Evolutionary conservation across 129 eudicot species (phyloP).

Genomic region (Pittosporum tobira): DNA sequence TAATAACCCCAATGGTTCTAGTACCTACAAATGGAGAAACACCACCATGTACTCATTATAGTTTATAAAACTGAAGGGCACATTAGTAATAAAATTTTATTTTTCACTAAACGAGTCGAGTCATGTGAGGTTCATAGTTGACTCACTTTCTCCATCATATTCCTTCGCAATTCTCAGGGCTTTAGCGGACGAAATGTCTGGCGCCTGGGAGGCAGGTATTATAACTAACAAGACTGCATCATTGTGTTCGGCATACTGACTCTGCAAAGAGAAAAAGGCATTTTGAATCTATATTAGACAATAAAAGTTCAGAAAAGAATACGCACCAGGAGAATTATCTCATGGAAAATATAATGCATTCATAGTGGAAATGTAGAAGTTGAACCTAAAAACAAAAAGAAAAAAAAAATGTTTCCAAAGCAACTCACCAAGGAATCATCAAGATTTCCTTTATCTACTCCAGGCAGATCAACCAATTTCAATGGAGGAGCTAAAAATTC

Average conservation of each 20-base stretch:
- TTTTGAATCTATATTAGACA: not conserved
- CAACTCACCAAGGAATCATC: constrained; percentile 84
- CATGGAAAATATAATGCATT: not conserved
- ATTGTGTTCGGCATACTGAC: constrained; percentile 76
- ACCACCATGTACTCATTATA: not conserved
- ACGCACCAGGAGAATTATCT: not conserved
- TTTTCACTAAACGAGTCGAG: constrained; percentile 9
- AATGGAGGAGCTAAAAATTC: constrained; percentile 72
- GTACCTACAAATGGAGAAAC: constrained; percentile 46
- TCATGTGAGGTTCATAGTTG: constrained; percentile 10
- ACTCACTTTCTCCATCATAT: constrained; percentile 78
- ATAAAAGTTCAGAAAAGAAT: not conserved
- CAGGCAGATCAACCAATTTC: constrained; percentile 92
- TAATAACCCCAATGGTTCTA: constrained; percentile 91
- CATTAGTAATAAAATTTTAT: not conserved
- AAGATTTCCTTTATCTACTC: constrained; percentile 79
- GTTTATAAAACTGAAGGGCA: not conserved
- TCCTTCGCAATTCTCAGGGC: constrained; percentile 95
- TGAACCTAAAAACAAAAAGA: not conserved
- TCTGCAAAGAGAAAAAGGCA: constrained; percentile 33
- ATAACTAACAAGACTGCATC: constrained; percentile 88
- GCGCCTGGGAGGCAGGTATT: constrained; percentile 90
- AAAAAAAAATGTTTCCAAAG: constrained; percentile 3
- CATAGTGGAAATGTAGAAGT: not conserved
- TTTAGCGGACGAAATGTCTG: constrained; percentile 78